Conservation (phyloP, 345 rosid species). For the Moricandia moricandioides region DNA sequence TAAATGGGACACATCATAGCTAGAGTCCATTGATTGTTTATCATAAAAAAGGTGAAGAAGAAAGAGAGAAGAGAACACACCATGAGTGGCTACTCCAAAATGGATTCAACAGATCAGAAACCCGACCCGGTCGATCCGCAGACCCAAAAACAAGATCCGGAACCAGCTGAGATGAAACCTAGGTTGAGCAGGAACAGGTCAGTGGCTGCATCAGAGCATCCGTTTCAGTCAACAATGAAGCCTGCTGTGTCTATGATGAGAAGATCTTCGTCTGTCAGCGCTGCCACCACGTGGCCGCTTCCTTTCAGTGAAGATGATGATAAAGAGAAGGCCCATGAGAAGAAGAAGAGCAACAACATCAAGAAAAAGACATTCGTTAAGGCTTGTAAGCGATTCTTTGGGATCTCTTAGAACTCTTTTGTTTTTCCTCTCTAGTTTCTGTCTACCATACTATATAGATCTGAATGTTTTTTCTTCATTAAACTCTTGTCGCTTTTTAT, state of each 20-base stretch:
- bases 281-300: constrained; percentile 46
- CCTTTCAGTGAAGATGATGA: constrained; percentile 31
- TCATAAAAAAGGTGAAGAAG: background rate
- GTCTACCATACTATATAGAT: constrained; percentile 18
- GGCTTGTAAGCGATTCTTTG: constrained; percentile 77
- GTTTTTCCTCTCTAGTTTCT: background rate
- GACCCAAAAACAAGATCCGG: constrained; percentile 8
- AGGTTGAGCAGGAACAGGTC: constrained; percentile 63
- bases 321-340: constrained; percentile 26
- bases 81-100: constrained; percentile 38
- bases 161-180: constrained; percentile 14
- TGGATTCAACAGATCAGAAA: constrained; percentile 14
- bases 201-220: constrained; percentile 43
- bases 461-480: constrained; percentile 6
- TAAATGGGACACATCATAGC: background rate
- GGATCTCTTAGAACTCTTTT: constrained; percentile 38
- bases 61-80: background rate
- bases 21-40: background rate
- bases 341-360: constrained; percentile 44
- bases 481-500: background rate
- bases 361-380: constrained; percentile 52
- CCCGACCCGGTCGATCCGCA: constrained; percentile 17
- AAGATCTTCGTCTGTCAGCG: constrained; percentile 70
- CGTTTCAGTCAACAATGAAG: constrained; percentile 46
- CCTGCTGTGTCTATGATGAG: constrained; percentile 69